Percentiles rank a stretch among this genome's conserved stretches.
Evolutionary conservation across 2,329 filamentous ascomycete genomes (phyloP).

Genomic region (Ilyonectria destructans): DNA sequence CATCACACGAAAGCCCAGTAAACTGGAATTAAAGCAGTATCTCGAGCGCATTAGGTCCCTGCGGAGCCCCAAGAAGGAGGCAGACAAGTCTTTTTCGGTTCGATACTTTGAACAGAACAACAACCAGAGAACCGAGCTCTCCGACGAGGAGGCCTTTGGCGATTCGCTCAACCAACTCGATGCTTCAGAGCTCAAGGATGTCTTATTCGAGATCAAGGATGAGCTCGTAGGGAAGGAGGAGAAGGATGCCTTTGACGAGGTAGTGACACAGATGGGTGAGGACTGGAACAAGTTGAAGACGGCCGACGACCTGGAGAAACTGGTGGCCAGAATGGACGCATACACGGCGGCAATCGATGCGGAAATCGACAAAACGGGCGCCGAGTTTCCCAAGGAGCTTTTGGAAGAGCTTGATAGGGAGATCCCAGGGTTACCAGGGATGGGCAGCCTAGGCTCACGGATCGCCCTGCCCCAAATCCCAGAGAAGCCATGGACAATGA

Average conservation of each 20-base stretch:
- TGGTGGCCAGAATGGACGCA: conserved; percentile 53
- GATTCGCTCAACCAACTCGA: conserved; percentile 57
- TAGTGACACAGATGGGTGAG: conserved; percentile 54
- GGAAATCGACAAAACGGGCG: conserved; percentile 53
- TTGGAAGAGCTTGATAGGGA: conserved; percentile 53
- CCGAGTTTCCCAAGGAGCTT: conserved; percentile 53
- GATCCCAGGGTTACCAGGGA: conserved; percentile 47
- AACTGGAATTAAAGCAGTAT: conserved; percentile 49
- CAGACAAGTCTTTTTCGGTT: conserved; percentile 52
- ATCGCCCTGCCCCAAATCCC: conserved; percentile 54
- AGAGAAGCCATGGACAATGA: conserved; percentile 55
- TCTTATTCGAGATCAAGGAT: conserved; percentile 57
- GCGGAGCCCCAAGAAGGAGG: conserved; percentile 37
- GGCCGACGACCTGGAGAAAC: conserved; percentile 54
- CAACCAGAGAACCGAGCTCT: conserved; percentile 56
- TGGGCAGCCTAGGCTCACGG: conserved; percentile 46
- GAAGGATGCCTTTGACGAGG: conserved; percentile 54
- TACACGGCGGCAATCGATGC: conserved; percentile 56
- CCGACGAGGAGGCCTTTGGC: conserved; percentile 59
- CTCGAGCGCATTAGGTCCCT: conserved; percentile 50
- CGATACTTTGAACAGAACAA: conserved; percentile 67
- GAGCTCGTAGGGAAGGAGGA: conserved; percentile 56
- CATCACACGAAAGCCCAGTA: conserved; percentile 46
- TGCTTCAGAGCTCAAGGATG: conserved; percentile 55
- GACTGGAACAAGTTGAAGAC: conserved; percentile 53